These are phyloP conservation scores for Exobasidium cylindrosporum DNA, from an alignment of 1,284 basidiomycete species.

Conservation along the genomic window DNA sequence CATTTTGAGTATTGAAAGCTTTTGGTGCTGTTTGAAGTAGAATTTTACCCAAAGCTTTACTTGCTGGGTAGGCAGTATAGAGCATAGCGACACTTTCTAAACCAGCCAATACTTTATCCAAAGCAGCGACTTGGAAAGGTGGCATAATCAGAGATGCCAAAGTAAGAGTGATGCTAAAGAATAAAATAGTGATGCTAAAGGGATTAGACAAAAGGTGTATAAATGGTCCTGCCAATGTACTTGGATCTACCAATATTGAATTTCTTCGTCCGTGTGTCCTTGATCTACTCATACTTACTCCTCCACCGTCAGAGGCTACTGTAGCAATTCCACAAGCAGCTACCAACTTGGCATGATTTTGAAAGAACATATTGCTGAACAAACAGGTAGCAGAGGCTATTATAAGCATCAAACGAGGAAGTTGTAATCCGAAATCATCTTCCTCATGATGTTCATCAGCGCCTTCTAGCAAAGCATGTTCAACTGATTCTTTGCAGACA, in stretches of 20 bases:
- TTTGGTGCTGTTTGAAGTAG: slow-evolving; percentile 48
- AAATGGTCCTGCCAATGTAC: slow-evolving; percentile 27
- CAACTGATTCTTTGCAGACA: slow-evolving; percentile 84
- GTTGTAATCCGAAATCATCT: slow-evolving; percentile 26
- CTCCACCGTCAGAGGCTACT: slow-evolving; percentile 26
- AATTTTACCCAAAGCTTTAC: slow-evolving; percentile 44
- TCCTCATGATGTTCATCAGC: slow-evolving; percentile 31
- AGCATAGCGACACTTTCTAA: slow-evolving; percentile 50
- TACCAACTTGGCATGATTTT: slow-evolving; percentile 46
- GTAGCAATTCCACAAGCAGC: slow-evolving; percentile 50
- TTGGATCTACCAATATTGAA: slow-evolving; percentile 39
- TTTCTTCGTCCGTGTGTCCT: slow-evolving; percentile 24
- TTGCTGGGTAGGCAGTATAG: slow-evolving; percentile 46
- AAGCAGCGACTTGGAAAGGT: slow-evolving; percentile 42
- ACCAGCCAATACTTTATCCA: slow-evolving; percentile 53
- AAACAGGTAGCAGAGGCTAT: slow-evolving; percentile 32
- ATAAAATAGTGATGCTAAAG: slow-evolving; percentile 49
- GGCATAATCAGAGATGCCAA: slow-evolving; percentile 43
- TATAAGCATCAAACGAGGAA: slow-evolving; percentile 34
- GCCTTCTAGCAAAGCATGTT: slow-evolving; percentile 51
- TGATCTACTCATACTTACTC: slow-evolving; percentile 7
- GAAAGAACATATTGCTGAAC: slow-evolving; percentile 40
- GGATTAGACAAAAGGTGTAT: slow-evolving; percentile 45
- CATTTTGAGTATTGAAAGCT: slow-evolving; percentile 17
- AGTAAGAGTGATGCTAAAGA: slow-evolving; percentile 42